Base-by-base conservation (phyloP, 2,329 filamentous ascomycete species). In the Parasarocladium wereldwijsianum region DNA sequence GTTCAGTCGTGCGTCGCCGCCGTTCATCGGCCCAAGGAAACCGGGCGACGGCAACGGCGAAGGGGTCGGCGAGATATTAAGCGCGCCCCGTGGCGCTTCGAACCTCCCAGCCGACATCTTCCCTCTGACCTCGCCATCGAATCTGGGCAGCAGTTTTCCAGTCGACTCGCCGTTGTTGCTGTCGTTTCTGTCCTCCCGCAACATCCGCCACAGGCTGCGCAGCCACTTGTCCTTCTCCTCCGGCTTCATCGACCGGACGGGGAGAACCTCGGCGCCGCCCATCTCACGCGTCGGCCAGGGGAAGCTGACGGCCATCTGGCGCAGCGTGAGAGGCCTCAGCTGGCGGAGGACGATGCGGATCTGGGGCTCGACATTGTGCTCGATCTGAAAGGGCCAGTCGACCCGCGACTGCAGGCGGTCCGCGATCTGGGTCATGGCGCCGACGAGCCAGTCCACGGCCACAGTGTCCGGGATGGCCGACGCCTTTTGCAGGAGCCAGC, bases 271-370 rank as follows among this genome's bases (percentile, higher is more conserved):
- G 3, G 44, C 47, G 5, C 46, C 50, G 5, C 40, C 44, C 48
- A 53, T 52, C 23, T 52, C 46, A 6, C 48, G 36, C 2, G 47
- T 52, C 0, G 50, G 50, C 50, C 49, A 54, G 11, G 50, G 51
- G 31, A 52, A 51, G 31, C 45, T 50, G 20, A 51, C 47, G 1
- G 49, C 49, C 50, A 54, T 54, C 28, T 54, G 45, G 0, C 44
- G 41, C 6, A 53, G 41, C 0, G 49, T 52, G 2, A 43, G 26
- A 6, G 40, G 37, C 19, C 43, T 33, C 5, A 54, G 38, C 32
- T 52, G 47, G 3, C 46, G 40, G 17, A 54, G 38, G 5, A 54
- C 45, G 11, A 46, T 49, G 17, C 47, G 43, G 6, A 53, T 39
- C 23, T 49, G 47, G 0, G 47, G 43, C 22, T 46, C 43, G 27